Base-by-base conservation (phyloP, 225 moss, liverwort and hornwort genomes). In the Pleurozium schreberi region DNA sequence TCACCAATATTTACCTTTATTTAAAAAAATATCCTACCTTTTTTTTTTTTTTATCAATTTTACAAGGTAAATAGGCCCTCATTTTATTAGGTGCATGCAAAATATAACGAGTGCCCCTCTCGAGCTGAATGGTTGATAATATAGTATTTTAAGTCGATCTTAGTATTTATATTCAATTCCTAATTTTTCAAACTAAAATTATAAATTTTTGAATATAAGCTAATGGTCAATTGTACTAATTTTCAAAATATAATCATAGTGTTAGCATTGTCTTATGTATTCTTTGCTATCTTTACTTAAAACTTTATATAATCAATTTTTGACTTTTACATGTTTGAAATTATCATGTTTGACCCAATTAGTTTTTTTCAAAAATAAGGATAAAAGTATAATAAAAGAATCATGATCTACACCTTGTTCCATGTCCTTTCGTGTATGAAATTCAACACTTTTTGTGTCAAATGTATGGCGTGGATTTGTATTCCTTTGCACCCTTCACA, bases 221-320 rank as follows among this genome's bases (percentile, higher is more conserved):
- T 26, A 26, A 23, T 53, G 6, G 23, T 77, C 36, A 53, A 77
- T 36, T 52, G 34, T 33, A 52, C 22, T 2, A 19, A 47, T 47
- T 47, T 52, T 34, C 14, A 50, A 76, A 47, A 47, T 74, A 52
- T 52, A 22, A 30, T 74, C 52, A 3, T 76, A 52, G 5, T 23
- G 1, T 53, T 6, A 15, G 10, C 1, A 5, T 1, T 50, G 1
- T 8, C 34, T 50, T 13, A 0, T 34, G 6, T 53, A 53, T 53
- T 8, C 1, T 53, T 38, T 53, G 9, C 8, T 25, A 38, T 12
- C 8, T 53, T 78, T 10, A 25, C 10, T 38, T 16, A 16, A 53
- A 38, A 25, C 9, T 55, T 53, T 15, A 34, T 34, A 34, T 33
- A 47, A 20, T 12, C 4, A 8, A 21, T 12, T 34, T 45, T 75